Conservation (phyloP, 78 protist species). For the Dictyostelium citrinum region DNA sequence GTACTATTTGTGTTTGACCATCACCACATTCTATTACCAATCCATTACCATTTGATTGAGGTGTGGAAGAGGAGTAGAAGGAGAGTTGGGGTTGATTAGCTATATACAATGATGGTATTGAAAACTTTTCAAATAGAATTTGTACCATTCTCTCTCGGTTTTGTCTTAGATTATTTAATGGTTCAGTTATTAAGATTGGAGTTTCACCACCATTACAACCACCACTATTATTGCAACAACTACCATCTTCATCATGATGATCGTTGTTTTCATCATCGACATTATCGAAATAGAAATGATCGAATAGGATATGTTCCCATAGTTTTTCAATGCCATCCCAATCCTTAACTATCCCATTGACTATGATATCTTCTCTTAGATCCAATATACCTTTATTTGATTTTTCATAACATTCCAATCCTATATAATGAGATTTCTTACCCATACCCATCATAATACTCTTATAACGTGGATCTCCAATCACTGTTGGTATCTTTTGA, state of each 20-base stretch:
- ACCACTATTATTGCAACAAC: neutral
- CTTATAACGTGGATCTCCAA: neutral
- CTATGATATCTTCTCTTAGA: neutral
- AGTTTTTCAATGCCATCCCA: neutral
- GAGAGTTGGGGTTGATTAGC: neutral
- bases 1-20: neutral
- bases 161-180: neutral
- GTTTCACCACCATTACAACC: neutral
- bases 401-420: neutral
- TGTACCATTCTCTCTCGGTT: neutral
- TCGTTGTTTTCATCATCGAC: neutral
- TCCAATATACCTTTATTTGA: neutral
- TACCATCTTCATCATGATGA: neutral
- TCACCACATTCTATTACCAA: neutral
- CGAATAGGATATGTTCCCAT: neutral
- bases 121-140: neutral
- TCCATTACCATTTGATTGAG: neutral
- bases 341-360: neutral
- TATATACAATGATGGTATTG: neutral
- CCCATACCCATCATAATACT: neutral
- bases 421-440: neutral
- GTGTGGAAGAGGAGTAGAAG: neutral
- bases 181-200: neutral
- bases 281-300: neutral
- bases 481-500: neutral